phyloP scores from a whole-genome alignment of 2,329 filamentous ascomycete species.

The Plectosphaerella plurivora region DNA sequence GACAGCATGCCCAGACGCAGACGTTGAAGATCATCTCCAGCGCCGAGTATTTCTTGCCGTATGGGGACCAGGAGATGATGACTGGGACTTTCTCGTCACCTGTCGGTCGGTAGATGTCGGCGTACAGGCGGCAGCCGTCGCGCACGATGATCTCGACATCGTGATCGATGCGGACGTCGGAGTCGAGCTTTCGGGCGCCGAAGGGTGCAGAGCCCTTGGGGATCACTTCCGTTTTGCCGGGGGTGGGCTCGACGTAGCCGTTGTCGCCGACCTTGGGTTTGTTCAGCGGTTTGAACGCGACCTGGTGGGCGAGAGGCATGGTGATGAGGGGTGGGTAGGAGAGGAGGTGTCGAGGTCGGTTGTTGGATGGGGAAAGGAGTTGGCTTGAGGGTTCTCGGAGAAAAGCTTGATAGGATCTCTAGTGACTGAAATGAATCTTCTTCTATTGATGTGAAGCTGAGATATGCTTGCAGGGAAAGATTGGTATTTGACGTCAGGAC shows the following conservation, averaged over 20 bases:
- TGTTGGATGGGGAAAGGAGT: too few species aligned
- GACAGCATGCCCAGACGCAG: conserved; percentile 14
- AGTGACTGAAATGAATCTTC: neutral
- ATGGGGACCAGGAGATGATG: conserved; percentile 39
- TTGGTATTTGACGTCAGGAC: too few species aligned
- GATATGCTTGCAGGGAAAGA: too few species aligned
- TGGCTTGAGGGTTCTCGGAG: too few species aligned
- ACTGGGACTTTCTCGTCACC: conserved; percentile 33
- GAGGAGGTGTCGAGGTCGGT: neutral
- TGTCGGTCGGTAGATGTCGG: conserved; percentile 39
- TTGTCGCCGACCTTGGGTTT: conserved; percentile 20
- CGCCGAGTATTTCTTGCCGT: conserved; percentile 40
- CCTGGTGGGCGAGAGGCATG: conserved; percentile 10
- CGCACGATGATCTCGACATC: conserved; percentile 37
- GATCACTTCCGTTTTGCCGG: conserved; percentile 33
- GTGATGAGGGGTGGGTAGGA: neutral
- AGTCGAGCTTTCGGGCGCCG: conserved; percentile 23
- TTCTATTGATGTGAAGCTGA: neutral
- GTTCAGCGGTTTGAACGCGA: conserved; percentile 9
- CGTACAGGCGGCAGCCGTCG: conserved; percentile 36
- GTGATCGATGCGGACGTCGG: conserved; percentile 37
- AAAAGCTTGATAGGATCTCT: neutral
- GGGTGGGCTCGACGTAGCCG: conserved; percentile 20
- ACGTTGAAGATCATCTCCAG: conserved; percentile 28
- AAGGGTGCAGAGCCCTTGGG: conserved; percentile 30